A percentile compares a stretch with the other conserved stretches of the same genome.
Evolutionary conservation across 2,329 filamentous ascomycete genomes (phyloP).

Genomic region (Coniochaeta sp.): DNA sequence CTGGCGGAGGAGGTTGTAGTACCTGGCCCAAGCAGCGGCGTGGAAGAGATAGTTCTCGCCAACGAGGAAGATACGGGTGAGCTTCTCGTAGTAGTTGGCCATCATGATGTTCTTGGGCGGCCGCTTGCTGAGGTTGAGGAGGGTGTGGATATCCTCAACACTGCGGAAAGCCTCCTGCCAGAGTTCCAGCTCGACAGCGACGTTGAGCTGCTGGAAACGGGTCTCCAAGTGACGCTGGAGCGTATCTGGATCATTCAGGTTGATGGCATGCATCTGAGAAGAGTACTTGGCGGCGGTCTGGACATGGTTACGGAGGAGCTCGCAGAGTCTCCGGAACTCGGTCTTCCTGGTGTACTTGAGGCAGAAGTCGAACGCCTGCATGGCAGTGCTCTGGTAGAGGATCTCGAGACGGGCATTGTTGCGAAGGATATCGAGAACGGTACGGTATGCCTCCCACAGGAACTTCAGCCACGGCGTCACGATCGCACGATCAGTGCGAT

Average conservation of each 20-base stretch:
- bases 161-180: conserved; percentile 99
- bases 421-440: conserved; percentile 94
- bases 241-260: conserved; percentile 94
- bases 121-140: conserved; percentile 95
- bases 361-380: conserved; percentile 98
- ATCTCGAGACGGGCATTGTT: conserved; percentile 97
- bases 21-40: conserved; percentile 92
- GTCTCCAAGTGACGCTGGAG: conserved; percentile 96
- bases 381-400: conserved; percentile 96
- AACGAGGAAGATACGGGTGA: conserved; percentile 96
- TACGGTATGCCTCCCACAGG: conserved; percentile 98
- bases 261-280: conserved; percentile 98
- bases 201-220: conserved; percentile 96
- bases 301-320: conserved; percentile 95
- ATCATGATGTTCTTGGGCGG: conserved; percentile 99
- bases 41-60: conserved; percentile 99
- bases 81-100: conserved; percentile 99
- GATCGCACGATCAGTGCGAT: conserved; percentile 95
- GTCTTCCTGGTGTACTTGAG: conserved; percentile 98
- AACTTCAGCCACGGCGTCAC: conserved; percentile 99
- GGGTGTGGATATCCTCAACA: conserved; percentile 96
- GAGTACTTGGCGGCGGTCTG: conserved; percentile 99
- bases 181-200: conserved; percentile 92
- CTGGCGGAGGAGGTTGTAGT: conserved; percentile 93
- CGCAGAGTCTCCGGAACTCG: conserved; percentile 96